Evolutionary conservation across 2,329 filamentous ascomycete species (phyloP).

Genomic region (Sporothrix curviconia): DNA sequence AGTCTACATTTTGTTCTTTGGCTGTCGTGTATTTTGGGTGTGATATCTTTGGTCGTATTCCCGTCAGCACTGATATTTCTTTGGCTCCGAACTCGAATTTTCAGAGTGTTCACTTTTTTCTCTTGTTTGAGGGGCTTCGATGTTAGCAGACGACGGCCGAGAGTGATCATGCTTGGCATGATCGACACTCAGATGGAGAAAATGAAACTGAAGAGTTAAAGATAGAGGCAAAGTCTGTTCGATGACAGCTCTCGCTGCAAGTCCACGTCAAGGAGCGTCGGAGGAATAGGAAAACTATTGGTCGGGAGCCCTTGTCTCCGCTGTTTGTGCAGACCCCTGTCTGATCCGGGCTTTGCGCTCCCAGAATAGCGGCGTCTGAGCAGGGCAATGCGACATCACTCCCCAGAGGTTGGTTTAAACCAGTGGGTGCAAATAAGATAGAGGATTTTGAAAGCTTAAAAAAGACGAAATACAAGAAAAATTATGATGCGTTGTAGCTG

Average conservation of each 20-base stretch:
- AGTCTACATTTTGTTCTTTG: not conserved
- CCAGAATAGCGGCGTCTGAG: no score
- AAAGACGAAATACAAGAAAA: no score
- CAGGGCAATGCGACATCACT: no score
- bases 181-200: conserved; percentile 1
- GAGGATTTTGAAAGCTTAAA: no score
- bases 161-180: conserved; percentile 2
- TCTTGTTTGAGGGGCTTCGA: no score
- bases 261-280: no score
- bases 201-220: not conserved
- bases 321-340: no score
- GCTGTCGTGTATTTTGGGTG: not conserved
- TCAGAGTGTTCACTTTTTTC: not conserved
- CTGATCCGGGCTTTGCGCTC: no score
- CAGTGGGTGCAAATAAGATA: no score
- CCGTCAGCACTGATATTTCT: not conserved
- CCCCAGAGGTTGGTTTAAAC: no score
- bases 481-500: not conserved
- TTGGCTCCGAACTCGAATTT: not conserved
- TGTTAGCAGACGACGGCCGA: no score
- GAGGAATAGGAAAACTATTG: no score
- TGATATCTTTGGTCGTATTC: not conserved
- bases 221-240: not conserved
- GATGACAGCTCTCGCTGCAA: not conserved
- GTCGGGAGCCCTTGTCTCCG: not conserved